phyloP scores from a whole-genome alignment of 805 yeast species.

The Limtongia smithiae region DNA sequence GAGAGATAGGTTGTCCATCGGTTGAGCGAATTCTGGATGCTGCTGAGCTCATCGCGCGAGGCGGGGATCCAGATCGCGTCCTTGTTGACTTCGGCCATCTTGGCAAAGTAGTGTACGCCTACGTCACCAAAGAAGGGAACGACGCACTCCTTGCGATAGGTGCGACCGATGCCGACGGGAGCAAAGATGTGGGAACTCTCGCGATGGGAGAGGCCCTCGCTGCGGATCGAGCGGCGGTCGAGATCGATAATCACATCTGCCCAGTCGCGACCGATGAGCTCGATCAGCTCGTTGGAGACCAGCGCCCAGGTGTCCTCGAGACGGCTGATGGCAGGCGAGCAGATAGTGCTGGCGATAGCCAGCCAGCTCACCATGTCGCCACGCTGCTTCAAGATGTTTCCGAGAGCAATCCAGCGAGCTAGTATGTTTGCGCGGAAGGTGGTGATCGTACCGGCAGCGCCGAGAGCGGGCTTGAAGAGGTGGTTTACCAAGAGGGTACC shows the following conservation, averaged over 20 bases:
- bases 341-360: conserved; percentile 77
- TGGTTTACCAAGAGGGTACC: conserved; percentile 69
- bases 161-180: conserved; percentile 79
- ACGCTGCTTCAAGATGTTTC: conserved; percentile 65
- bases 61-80: conserved; percentile 46
- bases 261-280: conserved; percentile 75
- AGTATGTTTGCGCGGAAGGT: conserved; percentile 56
- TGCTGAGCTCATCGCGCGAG: conserved; percentile 61
- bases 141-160: conserved; percentile 68
- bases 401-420: conserved; percentile 81
- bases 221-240: conserved; percentile 65
- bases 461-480: conserved; percentile 42
- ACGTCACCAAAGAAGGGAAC: conserved; percentile 91
- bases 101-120: conserved; percentile 47
- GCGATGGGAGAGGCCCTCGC: conserved; percentile 51
- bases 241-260: conserved; percentile 88
- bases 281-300: conserved; percentile 58
- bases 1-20: conserved; percentile 58
- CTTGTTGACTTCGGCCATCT: conserved; percentile 21
- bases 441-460: conserved; percentile 35
- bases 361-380: conserved; percentile 97
- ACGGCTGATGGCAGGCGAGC: conserved; percentile 78
- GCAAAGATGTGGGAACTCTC: conserved; percentile 72
- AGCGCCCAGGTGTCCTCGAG: conserved; percentile 69
- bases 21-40: conserved; percentile 66